phyloP scores from a whole-genome alignment of 2,329 filamentous ascomycete species.

The Trichoderma semiorbis region DNA sequence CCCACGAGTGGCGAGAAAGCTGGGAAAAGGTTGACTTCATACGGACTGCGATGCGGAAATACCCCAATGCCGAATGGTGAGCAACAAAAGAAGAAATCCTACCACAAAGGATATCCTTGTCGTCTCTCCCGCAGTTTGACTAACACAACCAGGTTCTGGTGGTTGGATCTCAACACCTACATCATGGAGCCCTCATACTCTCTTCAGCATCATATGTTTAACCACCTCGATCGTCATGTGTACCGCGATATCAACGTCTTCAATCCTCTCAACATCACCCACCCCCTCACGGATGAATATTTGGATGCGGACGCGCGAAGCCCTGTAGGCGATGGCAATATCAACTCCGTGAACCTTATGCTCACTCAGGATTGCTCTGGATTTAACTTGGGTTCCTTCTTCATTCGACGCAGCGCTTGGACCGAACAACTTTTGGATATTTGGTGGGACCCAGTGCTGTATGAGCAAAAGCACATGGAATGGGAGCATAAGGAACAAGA shows the following conservation, averaged over 20 bases:
- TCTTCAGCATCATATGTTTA: slow-evolving; percentile 86
- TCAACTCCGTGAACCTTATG: slow-evolving; percentile 79
- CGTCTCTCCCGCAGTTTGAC: slow-evolving; percentile 47
- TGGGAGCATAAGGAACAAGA: slow-evolving; percentile 99
- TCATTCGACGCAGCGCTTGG: slow-evolving; percentile 81
- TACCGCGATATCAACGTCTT: slow-evolving; percentile 96
- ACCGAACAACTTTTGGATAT: slow-evolving; percentile 88
- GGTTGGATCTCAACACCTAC: slow-evolving; percentile 95
- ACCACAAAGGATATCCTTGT: not conserved
- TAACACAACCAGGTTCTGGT: slow-evolving; percentile 76
- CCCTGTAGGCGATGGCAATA: slow-evolving; percentile 69
- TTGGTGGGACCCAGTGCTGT: slow-evolving; percentile 97
- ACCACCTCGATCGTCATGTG: slow-evolving; percentile 66
- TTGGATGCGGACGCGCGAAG: slow-evolving; percentile 74
- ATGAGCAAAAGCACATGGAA: slow-evolving; percentile 98
- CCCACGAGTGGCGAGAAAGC: slow-evolving; percentile 97
- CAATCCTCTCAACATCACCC: slow-evolving; percentile 90
- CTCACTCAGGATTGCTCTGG: slow-evolving; percentile 91
- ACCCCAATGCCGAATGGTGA: slow-evolving; percentile 94
- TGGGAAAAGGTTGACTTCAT: slow-evolving; percentile 99
- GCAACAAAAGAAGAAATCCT: slow-evolving; percentile 26
- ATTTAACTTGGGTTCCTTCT: slow-evolving; percentile 96
- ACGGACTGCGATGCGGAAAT: slow-evolving; percentile 83
- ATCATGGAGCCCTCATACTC: slow-evolving; percentile 96
- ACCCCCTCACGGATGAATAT: slow-evolving; percentile 71